phyloP scores from a whole-genome alignment of 202 grass and related monocot genomes.

The Zoysia matrella region DNA sequence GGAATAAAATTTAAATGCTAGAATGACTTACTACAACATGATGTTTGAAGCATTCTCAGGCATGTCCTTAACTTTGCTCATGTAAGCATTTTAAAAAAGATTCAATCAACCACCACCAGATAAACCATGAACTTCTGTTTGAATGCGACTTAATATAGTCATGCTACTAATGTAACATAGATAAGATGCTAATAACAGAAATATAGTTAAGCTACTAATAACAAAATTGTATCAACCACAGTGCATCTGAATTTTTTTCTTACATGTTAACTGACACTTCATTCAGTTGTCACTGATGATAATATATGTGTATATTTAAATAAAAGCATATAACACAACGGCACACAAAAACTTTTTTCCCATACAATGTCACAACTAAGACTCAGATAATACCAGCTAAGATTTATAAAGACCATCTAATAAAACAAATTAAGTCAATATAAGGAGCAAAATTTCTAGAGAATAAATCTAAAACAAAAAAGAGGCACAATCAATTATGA shows the following conservation, averaged over 20 bases:
- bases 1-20: neutral
- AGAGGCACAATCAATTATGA: conserved; percentile 6
- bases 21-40: no score
- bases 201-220: neutral
- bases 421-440: conserved; percentile 14
- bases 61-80: no score
- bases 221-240: neutral
- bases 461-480: conserved; percentile 3
- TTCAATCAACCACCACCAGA: neutral
- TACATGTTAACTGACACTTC: neutral
- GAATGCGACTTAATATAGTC: neutral
- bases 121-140: neutral
- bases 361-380: conserved; percentile 1
- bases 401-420: conserved; percentile 16
- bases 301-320: neutral
- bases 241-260: no score
- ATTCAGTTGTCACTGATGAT: neutral
- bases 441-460: neutral
- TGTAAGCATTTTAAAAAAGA: no score
- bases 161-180: neutral
- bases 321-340: neutral
- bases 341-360: neutral
- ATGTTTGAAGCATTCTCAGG: no score
- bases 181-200: no score
- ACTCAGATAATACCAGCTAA: conserved; percentile 11